A percentile compares a stretch with the other conserved stretches of the same genome.
Conservation (phyloP, 139 green algal species). For the Auxenochlorella pyrenoidosa region DNA sequence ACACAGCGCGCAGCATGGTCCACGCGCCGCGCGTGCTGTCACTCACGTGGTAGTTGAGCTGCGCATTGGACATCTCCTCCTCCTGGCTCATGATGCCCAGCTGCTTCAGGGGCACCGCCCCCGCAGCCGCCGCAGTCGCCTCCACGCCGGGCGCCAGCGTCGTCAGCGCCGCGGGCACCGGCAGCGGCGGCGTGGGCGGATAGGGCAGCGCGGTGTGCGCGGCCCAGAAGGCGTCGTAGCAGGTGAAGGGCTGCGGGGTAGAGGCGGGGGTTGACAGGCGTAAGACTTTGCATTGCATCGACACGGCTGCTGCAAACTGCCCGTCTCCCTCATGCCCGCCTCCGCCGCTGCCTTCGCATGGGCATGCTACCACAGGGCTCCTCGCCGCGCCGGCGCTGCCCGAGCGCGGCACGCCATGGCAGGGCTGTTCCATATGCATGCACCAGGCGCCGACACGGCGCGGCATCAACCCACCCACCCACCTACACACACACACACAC, state of each 20-base stretch:
- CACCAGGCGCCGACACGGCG: too few relatives aligned
- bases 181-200: constrained; percentile 65
- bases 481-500: too few relatives aligned
- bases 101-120: constrained; percentile 45
- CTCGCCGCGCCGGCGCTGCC: too few relatives aligned
- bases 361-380: too few relatives aligned
- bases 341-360: too few relatives aligned
- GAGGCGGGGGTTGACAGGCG: background rate
- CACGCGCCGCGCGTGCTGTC: background rate
- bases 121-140: constrained; percentile 19
- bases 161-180: constrained; percentile 54
- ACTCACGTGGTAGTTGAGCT: constrained; percentile 75
- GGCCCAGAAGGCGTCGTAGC: constrained; percentile 84
- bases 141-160: constrained; percentile 35
- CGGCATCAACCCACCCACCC: too few relatives aligned
- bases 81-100: constrained; percentile 81
- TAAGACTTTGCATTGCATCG: background rate
- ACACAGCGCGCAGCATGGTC: background rate
- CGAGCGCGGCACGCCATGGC: too few relatives aligned
- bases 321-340: background rate
- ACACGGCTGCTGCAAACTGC: background rate
- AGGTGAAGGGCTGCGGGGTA: constrained; percentile 71
- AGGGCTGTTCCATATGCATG: too few relatives aligned
- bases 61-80: constrained; percentile 76
- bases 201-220: constrained; percentile 50